Conservation (phyloP, 345 rosid genomes). For the Hibiscus syriacus region DNA sequence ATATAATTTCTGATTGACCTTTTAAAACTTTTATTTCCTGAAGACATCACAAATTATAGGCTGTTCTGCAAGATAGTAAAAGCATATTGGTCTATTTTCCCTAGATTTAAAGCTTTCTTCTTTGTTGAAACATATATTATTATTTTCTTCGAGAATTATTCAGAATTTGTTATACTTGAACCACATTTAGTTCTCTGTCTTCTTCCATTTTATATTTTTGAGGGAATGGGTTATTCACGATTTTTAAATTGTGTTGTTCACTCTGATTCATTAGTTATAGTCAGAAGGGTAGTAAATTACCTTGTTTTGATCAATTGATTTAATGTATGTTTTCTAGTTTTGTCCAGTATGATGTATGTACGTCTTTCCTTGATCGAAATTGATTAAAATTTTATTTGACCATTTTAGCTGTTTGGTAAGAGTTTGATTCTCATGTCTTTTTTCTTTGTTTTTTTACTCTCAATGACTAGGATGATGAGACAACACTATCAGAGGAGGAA, state of each 20-base stretch:
- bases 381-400: not conserved
- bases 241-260: not conserved
- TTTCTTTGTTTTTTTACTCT: slow-evolving; percentile 1
- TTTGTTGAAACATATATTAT: not conserved
- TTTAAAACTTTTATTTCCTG: not conserved
- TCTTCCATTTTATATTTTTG: not conserved
- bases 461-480: slow-evolving; percentile 76
- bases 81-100: not conserved
- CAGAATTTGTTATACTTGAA: not conserved
- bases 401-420: not conserved
- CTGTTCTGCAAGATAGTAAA: not conserved
- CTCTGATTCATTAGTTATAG: not conserved
- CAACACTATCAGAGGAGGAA: slow-evolving; percentile 83
- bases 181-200: not conserved
- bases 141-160: not conserved
- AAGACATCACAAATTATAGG: not conserved
- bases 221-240: not conserved
- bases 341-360: not conserved
- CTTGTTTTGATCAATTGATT: not conserved
- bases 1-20: not conserved
- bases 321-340: not conserved
- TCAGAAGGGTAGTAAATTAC: not conserved
- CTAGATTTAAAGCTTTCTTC: not conserved
- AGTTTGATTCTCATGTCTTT: not conserved
- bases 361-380: not conserved